phyloP scores from a whole-genome alignment of 371 early-diverging fungal species.

The Chytridiales sp. region DNA sequence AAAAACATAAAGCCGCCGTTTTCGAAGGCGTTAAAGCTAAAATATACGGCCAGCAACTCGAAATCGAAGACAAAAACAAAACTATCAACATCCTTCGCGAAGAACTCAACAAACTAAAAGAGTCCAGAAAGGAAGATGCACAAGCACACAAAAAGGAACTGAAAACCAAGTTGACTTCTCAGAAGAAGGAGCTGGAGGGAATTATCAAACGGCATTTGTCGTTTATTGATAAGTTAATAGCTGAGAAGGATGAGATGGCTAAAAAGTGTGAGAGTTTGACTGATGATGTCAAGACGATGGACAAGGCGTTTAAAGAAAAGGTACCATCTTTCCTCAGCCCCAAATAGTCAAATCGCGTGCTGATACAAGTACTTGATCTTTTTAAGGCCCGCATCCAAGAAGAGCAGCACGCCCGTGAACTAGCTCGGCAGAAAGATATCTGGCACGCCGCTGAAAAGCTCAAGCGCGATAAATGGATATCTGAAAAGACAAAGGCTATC shows the following conservation, averaged over 20 bases:
- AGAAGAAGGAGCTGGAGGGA: conserved; percentile 56
- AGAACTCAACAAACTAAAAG: conserved; percentile 38
- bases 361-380: background rate
- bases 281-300: conserved; percentile 44
- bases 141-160: conserved; percentile 36
- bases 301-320: conserved; percentile 43
- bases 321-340: conserved; percentile 9
- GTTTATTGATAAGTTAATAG: conserved; percentile 52
- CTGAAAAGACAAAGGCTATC: conserved; percentile 48
- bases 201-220: conserved; percentile 50
- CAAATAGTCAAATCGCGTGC: no score
- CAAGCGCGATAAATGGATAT: conserved; percentile 56
- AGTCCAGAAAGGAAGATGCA: conserved; percentile 29
- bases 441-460: conserved; percentile 53
- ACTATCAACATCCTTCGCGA: conserved; percentile 32
- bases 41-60: conserved; percentile 47
- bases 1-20: conserved; percentile 24
- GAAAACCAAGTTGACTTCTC: conserved; percentile 51
- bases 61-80: conserved; percentile 45
- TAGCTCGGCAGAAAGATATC: conserved; percentile 45
- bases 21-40: conserved; percentile 54
- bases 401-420: conserved; percentile 43
- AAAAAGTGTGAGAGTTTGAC: conserved; percentile 41
- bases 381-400: conserved; percentile 23
- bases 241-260: conserved; percentile 53